A percentile compares a stretch with the other conserved stretches of the same genome.
Conservation (phyloP, 1,139 yeast species). For the Pichiaceae sp. region DNA sequence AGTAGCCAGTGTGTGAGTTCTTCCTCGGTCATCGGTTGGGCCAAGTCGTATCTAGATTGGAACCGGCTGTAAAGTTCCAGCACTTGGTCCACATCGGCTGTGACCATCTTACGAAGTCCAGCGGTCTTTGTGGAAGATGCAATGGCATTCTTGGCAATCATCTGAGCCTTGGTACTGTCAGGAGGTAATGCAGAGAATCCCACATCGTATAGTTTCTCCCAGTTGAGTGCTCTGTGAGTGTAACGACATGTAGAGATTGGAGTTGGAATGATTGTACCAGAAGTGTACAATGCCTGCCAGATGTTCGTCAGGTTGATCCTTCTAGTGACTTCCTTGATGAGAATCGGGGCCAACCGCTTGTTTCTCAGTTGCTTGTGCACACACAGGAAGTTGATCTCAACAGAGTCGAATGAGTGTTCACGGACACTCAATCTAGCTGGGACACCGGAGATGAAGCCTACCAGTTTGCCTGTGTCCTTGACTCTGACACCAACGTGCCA, state of each 20-base stretch:
- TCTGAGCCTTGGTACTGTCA: conserved; percentile 67
- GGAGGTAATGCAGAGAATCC: conserved; percentile 80
- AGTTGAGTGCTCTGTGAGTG: conserved; percentile 88
- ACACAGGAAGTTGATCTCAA: conserved; percentile 89
- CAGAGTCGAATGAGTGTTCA: conserved; percentile 49
- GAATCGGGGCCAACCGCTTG: conserved; percentile 89
- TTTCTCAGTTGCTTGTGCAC: conserved; percentile 89
- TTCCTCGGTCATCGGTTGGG: conserved; percentile 58
- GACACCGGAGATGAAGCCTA: conserved; percentile 88
- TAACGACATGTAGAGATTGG: conserved; percentile 90
- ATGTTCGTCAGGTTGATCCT: conserved; percentile 75
- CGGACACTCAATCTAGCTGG: conserved; percentile 69
- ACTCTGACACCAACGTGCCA: conserved; percentile 96
- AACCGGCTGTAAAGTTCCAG: conserved; percentile 49
- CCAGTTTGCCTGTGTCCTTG: conserved; percentile 61
- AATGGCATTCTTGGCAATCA: conserved; percentile 73
- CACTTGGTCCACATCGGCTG: conserved; percentile 59
- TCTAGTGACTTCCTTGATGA: conserved; percentile 90
- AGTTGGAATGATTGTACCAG: conserved; percentile 83
- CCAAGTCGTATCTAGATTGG: conserved; percentile 62
- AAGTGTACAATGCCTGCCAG: conserved; percentile 97
- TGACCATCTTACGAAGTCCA: conserved; percentile 60
- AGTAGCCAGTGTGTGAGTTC: conserved; percentile 83
- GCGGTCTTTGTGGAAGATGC: conserved; percentile 47
- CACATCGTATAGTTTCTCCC: conserved; percentile 83